phyloP scores from a whole-genome alignment of 2,329 filamentous ascomycete genomes.

The Diaporthe aspalathi region DNA sequence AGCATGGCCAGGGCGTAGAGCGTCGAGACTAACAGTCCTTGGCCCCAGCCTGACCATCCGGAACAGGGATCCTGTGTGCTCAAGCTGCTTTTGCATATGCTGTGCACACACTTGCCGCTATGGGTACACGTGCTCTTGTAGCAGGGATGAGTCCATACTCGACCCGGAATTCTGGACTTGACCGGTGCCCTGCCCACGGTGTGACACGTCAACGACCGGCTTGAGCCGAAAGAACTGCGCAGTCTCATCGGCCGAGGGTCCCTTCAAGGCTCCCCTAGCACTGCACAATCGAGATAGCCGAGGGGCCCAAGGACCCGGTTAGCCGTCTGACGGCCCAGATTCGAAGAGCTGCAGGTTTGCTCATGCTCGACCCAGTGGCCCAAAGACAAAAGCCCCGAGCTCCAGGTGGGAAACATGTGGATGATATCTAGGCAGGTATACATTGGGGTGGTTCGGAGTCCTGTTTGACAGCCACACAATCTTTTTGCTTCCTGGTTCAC shows the following conservation, averaged over 20 bases:
- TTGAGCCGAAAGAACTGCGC: background rate
- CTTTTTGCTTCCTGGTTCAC: background rate
- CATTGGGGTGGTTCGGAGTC: background rate
- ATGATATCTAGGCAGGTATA: too few species aligned
- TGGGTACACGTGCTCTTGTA: background rate
- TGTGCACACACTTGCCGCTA: background rate
- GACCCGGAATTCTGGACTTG: background rate
- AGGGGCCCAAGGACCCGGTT: constrained; percentile 17
- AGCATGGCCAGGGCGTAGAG: background rate
- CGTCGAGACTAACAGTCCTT: background rate
- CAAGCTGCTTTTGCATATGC: background rate
- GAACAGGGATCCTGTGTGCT: background rate
- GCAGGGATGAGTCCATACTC: too few species aligned
- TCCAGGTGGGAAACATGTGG: too few species aligned
- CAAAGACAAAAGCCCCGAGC: background rate
- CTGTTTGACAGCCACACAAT: background rate
- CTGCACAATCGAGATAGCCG: constrained; percentile 15
- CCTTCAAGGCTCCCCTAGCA: background rate
- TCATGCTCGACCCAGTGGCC: background rate
- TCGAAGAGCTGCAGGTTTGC: background rate
- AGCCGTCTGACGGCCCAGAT: background rate
- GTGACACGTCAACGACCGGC: background rate
- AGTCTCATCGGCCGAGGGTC: background rate
- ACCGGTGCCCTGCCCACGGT: background rate
- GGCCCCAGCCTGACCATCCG: background rate